These are phyloP conservation scores for Daldinia caldariorum DNA, from an alignment of 495 filamentous ascomycete species.

Conservation along the genomic window DNA sequence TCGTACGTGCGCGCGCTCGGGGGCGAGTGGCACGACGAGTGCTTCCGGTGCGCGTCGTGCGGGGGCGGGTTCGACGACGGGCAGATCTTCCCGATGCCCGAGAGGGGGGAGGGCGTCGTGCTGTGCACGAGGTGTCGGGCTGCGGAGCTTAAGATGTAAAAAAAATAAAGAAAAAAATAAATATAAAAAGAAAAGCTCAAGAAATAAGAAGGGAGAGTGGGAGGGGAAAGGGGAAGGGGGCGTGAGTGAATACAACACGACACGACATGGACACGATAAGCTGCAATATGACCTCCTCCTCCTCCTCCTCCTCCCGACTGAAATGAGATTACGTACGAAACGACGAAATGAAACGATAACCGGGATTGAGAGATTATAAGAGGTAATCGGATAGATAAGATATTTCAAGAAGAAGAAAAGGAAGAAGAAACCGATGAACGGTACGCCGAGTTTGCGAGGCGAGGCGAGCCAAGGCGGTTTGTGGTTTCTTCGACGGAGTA, in stretches of 20 bases:
- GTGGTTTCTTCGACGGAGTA: neutral
- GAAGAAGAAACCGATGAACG: neutral
- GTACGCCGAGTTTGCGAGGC: neutral
- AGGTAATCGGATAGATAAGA: neutral
- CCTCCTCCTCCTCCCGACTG: too few species aligned
- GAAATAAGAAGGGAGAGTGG: too few species aligned
- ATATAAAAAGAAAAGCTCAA: too few species aligned
- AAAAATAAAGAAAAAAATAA: too few species aligned
- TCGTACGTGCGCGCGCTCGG: constrained; percentile 87
- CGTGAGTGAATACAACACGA: too few species aligned
- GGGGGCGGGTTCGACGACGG: constrained; percentile 63
- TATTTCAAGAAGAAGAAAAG: too few species aligned
- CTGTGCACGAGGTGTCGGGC: constrained; percentile 62
- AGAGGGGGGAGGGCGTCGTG: constrained; percentile 54
- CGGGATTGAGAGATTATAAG: too few species aligned
- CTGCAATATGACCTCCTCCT: too few species aligned
- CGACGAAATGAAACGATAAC: neutral
- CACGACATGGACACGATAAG: too few species aligned
- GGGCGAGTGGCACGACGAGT: constrained; percentile 91
- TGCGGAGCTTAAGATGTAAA: constrained; percentile 60
- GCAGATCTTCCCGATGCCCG: constrained; percentile 63
- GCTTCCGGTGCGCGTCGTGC: constrained; percentile 79
- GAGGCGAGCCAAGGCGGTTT: too few species aligned
- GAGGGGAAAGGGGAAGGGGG: too few species aligned
- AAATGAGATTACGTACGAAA: constrained; percentile 2